Percentiles rank a stretch among this genome's conserved stretches.
Evolutionary conservation across 805 yeast genomes (phyloP).

Genomic region (Pichia rugopelliculosa): DNA sequence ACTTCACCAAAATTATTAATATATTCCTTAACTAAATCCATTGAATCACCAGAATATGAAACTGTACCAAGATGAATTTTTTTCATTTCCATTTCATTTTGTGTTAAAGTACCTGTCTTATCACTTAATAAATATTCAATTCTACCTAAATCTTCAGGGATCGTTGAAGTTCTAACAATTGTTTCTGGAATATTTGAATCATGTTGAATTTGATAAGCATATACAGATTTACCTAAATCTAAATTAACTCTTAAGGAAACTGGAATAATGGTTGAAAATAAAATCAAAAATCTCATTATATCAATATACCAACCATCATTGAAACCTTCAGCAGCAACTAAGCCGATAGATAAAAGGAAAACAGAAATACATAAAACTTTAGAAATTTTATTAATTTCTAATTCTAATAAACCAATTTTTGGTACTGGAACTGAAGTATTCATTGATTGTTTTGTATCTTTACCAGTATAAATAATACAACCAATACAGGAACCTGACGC

Average conservation of each 20-base stretch:
- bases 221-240: slow-evolving; percentile 92
- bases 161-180: slow-evolving; percentile 92
- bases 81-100: slow-evolving; percentile 95
- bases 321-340: slow-evolving; percentile 79
- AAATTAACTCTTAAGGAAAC: slow-evolving; percentile 90
- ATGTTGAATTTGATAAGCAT: slow-evolving; percentile 90
- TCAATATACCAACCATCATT: slow-evolving; percentile 77
- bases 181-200: slow-evolving; percentile 77
- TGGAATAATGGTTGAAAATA: slow-evolving; percentile 93
- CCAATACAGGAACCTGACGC: slow-evolving; percentile 93
- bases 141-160: slow-evolving; percentile 96
- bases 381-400: slow-evolving; percentile 83
- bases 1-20: slow-evolving; percentile 32
- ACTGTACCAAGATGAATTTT: slow-evolving; percentile 90
- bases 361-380: slow-evolving; percentile 86
- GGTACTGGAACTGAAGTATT: slow-evolving; percentile 85
- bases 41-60: slow-evolving; percentile 83
- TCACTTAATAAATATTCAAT: slow-evolving; percentile 88
- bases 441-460: slow-evolving; percentile 90
- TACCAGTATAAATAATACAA: slow-evolving; percentile 82
- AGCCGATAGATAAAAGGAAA: slow-evolving; percentile 61
- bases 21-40: slow-evolving; percentile 79
- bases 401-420: slow-evolving; percentile 81
- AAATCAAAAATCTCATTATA: slow-evolving; percentile 79
- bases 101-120: slow-evolving; percentile 96